Percentiles rank a stretch among this genome's conserved stretches.
phyloP scores from a whole-genome alignment of 441 rosid genomes.

The Pelargonium myrrhifolium region DNA sequence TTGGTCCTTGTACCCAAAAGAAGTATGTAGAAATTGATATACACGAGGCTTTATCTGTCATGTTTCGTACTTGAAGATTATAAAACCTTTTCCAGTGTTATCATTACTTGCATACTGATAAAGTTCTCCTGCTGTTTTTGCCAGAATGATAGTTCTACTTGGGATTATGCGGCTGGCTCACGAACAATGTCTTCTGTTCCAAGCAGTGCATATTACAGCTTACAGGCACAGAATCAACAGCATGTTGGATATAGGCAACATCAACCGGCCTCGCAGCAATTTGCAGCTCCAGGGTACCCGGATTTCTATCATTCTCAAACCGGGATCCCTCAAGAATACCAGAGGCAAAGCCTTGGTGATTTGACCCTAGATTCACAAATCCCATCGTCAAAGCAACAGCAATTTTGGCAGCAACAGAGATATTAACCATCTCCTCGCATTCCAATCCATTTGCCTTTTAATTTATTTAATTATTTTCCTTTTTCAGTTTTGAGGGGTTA shows the following conservation, averaged over 20 bases:
- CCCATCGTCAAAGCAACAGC: slow-evolving; percentile 18
- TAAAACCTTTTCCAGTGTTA: neutral
- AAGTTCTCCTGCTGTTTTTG: neutral
- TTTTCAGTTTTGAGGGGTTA: slow-evolving; percentile 1
- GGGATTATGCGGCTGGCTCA: slow-evolving; percentile 24
- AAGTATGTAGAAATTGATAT: neutral
- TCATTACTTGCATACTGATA: neutral
- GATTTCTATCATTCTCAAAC: slow-evolving; percentile 18
- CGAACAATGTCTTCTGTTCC: slow-evolving; percentile 20
- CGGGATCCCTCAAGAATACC: slow-evolving; percentile 20
- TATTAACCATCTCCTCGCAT: slow-evolving; percentile 13
- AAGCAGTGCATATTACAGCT: slow-evolving; percentile 16
- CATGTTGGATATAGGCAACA: slow-evolving; percentile 22
- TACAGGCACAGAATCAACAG: slow-evolving; percentile 23
- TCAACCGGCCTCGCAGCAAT: slow-evolving; percentile 25
- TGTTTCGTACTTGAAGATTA: neutral
- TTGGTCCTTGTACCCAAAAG: neutral
- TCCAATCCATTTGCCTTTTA: neutral
- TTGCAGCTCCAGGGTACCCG: slow-evolving; percentile 20
- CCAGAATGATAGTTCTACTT: slow-evolving; percentile 24
- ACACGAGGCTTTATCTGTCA: neutral
- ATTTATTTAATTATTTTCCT: neutral
- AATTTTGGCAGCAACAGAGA: slow-evolving; percentile 26
- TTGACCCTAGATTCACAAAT: slow-evolving; percentile 16
- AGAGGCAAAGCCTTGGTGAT: slow-evolving; percentile 18